These are phyloP conservation scores for Polygonum maritimum DNA, from an alignment of 148 eudicot species.

Conservation along the genomic window DNA sequence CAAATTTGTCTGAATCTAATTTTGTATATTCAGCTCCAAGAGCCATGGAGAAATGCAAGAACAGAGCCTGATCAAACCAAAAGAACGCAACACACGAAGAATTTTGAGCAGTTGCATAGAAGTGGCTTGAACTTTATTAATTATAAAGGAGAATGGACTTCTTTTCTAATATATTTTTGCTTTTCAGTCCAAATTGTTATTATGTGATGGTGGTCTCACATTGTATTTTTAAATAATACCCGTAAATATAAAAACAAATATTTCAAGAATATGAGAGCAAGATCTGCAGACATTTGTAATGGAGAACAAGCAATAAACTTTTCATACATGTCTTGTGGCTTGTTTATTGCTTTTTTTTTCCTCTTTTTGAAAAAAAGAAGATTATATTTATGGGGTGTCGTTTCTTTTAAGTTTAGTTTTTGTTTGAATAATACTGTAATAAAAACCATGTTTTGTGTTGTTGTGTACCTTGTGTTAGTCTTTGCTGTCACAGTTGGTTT, in stretches of 20 bases:
- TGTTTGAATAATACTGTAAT: not conserved
- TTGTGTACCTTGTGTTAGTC: slow-evolving; percentile 6
- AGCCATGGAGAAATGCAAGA: slow-evolving; percentile 74
- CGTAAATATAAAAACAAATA: slow-evolving; percentile 19
- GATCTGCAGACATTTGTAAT: slow-evolving; percentile 19
- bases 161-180: slow-evolving; percentile 7
- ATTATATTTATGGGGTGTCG: slow-evolving; percentile 4
- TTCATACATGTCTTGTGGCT: slow-evolving; percentile 19
- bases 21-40: slow-evolving; percentile 42
- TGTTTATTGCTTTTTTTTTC: slow-evolving; percentile 18
- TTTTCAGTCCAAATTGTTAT: slow-evolving; percentile 1
- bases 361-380: slow-evolving; percentile 18
- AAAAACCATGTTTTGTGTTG: slow-evolving; percentile 10
- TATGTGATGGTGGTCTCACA: not conserved
- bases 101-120: not conserved
- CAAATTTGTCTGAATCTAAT: not conserved
- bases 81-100: not conserved
- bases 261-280: slow-evolving; percentile 15
- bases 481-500: slow-evolving; percentile 13
- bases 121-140: slow-evolving; percentile 10
- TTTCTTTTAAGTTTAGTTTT: not conserved
- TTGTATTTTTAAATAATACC: slow-evolving; percentile 7
- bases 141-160: slow-evolving; percentile 9
- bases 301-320: slow-evolving; percentile 24
- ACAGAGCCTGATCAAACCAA: slow-evolving; percentile 32